phyloP scores from a whole-genome alignment of 768 basidiomycete species.

The Phaffia tasmanica region DNA sequence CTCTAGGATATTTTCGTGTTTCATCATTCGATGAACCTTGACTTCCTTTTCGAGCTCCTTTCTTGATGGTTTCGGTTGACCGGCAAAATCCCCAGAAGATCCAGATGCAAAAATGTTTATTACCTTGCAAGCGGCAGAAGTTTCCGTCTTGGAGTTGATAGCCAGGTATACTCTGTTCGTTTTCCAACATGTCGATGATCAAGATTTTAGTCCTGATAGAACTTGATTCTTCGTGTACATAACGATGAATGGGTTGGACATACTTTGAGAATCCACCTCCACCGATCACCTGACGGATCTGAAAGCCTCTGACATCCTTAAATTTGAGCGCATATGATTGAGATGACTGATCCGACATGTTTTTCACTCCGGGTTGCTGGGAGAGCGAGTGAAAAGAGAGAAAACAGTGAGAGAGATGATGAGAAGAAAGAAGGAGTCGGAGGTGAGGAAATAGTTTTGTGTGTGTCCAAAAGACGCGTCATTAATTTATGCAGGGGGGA shows the following conservation, averaged over 20 bases:
- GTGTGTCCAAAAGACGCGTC: too few species aligned
- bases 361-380: too few species aligned
- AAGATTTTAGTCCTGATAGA: not conserved
- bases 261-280: constrained; percentile 81
- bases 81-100: constrained; percentile 30
- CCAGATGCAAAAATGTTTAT: constrained; percentile 44
- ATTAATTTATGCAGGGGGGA: too few species aligned
- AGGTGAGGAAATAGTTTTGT: too few species aligned
- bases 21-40: constrained; percentile 68
- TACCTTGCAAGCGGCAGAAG: constrained; percentile 79
- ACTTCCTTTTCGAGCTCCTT: constrained; percentile 87
- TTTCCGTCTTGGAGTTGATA: constrained; percentile 53
- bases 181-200: too few species aligned
- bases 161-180: constrained; percentile 65
- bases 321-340: not conserved
- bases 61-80: constrained; percentile 56
- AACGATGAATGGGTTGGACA: constrained; percentile 31
- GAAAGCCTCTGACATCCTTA: constrained; percentile 11
- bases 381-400: too few species aligned
- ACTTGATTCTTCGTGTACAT: not conserved
- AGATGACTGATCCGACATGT: too few species aligned
- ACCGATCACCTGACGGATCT: constrained; percentile 43
- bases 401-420: too few species aligned
- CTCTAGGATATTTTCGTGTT: constrained; percentile 68
- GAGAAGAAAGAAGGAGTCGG: too few species aligned